These are phyloP conservation scores for Serendipita indica DNA, from an alignment of 768 basidiomycete genomes.

Conservation along the genomic window DNA sequence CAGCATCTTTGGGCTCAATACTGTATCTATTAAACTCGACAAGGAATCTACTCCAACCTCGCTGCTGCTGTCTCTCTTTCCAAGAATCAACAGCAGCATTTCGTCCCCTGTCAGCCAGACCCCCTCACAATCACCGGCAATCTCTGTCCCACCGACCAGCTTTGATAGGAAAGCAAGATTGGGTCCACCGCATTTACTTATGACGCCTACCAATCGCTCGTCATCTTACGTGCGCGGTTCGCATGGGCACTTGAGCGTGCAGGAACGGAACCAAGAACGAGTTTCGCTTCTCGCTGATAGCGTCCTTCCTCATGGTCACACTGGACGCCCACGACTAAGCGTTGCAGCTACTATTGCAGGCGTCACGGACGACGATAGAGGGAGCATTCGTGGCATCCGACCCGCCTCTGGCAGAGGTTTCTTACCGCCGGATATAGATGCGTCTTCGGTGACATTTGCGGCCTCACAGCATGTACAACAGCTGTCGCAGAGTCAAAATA, in stretches of 20 bases:
- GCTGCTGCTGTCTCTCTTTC: conserved; percentile 29
- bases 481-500: background rate
- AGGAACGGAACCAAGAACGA: conserved; percentile 19
- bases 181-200: background rate
- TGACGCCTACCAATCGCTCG: conserved; percentile 12
- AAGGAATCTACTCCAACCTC: conserved; percentile 17
- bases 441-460: background rate
- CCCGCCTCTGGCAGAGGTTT: background rate
- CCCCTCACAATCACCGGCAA: background rate
- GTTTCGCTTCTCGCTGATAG: conserved; percentile 25
- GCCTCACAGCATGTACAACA: background rate
- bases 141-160: conserved; percentile 17
- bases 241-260: conserved; percentile 15
- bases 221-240: conserved; percentile 16
- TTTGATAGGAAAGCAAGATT: conserved; percentile 14
- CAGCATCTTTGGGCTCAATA: conserved; percentile 41
- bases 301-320: conserved; percentile 4
- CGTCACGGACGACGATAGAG: background rate
- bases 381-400: background rate
- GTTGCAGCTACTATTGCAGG: conserved; percentile 1
- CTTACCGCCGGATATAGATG: background rate
- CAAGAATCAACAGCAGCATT: conserved; percentile 12
- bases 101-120: background rate
- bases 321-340: conserved; percentile 7
- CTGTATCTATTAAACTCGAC: conserved; percentile 42